Conservation (phyloP, 2,329 filamentous ascomycete species). For the Ascochyta viciae-villosae region DNA sequence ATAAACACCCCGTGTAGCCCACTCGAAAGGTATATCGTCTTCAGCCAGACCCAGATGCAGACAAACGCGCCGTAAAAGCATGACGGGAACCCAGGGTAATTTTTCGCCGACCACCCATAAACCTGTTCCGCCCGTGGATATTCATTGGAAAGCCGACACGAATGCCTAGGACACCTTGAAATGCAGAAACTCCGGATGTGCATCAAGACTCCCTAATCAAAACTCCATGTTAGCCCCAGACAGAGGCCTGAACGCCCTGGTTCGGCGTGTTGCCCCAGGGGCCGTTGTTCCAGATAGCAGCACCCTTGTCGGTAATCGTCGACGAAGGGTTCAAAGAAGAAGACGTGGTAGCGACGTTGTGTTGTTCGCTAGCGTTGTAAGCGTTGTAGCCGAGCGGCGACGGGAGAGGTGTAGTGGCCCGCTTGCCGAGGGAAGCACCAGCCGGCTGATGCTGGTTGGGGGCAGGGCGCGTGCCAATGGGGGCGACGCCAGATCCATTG, state of each 20-base stretch:
- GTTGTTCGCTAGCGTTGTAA: conserved; percentile 65
- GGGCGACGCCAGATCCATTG: conserved; percentile 74
- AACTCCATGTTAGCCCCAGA: conserved; percentile 76
- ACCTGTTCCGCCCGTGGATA: conserved; percentile 41
- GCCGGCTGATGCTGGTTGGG: conserved; percentile 63
- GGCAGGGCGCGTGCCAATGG: conserved; percentile 88
- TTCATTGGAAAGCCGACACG: conserved; percentile 46
- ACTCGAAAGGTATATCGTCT: conserved; percentile 41
- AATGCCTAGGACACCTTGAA: conserved; percentile 52
- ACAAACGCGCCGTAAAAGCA: conserved; percentile 41
- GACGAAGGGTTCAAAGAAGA: conserved; percentile 65
- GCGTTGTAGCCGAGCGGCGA: conserved; percentile 76
- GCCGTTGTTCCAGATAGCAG: conserved; percentile 74
- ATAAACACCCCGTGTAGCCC: conserved; percentile 42
- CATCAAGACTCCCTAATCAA: conserved; percentile 47
- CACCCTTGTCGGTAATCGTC: conserved; percentile 53
- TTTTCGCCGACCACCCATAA: conserved; percentile 43
- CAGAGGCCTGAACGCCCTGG: conserved; percentile 87
- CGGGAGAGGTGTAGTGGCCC: conserved; percentile 87
- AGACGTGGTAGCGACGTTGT: conserved; percentile 56
- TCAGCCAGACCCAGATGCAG: conserved; percentile 39
- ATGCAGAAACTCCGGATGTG: conserved; percentile 54
- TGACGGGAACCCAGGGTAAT: conserved; percentile 39
- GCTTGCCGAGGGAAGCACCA: conserved; percentile 73
- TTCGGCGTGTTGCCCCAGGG: conserved; percentile 77